These are phyloP conservation scores for Claviceps pazoutovae DNA, from an alignment of 2,329 filamentous ascomycete genomes.

Conservation along the genomic window DNA sequence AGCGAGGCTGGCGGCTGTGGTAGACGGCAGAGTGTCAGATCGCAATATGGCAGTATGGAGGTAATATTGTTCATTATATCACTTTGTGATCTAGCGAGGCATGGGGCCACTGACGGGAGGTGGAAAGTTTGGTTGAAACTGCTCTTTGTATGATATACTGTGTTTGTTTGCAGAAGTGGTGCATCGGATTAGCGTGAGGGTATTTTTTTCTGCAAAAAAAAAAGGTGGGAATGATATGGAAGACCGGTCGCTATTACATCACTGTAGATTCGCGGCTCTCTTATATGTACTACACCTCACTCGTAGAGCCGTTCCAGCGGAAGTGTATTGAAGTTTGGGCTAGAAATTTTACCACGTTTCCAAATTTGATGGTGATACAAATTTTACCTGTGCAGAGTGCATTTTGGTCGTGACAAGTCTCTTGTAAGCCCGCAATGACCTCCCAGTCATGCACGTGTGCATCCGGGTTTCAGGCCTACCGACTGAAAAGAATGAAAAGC, in stretches of 20 bases:
- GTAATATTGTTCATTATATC: neutral
- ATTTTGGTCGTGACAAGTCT: neutral
- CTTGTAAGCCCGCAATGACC: neutral
- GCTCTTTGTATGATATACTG: slow-evolving; percentile 26
- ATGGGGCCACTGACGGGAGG: slow-evolving; percentile 1
- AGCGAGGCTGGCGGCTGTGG: slow-evolving; percentile 37
- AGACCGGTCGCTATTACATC: neutral
- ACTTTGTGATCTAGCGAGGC: slow-evolving; percentile 5
- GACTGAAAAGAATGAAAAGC: too few species aligned
- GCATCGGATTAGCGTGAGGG: slow-evolving; percentile 31
- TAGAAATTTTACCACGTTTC: neutral
- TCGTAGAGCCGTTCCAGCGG: neutral
- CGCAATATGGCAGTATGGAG: neutral
- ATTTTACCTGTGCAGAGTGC: neutral
- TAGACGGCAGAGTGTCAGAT: slow-evolving; percentile 10
- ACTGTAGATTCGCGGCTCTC: neutral
- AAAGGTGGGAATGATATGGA: neutral
- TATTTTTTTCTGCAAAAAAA: slow-evolving; percentile 13
- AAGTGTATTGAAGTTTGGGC: neutral
- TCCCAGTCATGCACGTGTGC: neutral
- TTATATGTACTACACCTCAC: neutral
- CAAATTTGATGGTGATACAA: neutral
- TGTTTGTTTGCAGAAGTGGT: slow-evolving; percentile 23
- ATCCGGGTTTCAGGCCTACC: too few species aligned
- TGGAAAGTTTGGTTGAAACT: slow-evolving; percentile 6